Conservation (phyloP, 148 eudicot species). For the Rhododendron griersonianum region DNA sequence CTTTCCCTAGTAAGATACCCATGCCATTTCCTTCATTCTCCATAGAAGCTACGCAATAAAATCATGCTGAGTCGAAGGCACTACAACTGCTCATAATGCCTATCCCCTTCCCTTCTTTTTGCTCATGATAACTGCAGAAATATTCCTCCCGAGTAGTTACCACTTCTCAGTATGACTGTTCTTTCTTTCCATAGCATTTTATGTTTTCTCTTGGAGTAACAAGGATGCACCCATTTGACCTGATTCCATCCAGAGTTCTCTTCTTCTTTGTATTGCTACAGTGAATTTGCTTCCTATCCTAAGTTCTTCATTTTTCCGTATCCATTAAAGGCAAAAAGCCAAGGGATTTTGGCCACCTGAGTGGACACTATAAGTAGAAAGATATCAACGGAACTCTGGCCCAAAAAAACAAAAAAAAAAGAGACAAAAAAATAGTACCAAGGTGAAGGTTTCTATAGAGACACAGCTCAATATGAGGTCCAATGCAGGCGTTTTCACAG, state of each 20-base stretch:
- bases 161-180: not conserved
- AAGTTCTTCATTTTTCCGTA: not conserved
- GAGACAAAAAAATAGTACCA: not conserved
- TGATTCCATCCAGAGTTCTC: not conserved
- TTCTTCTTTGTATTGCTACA: not conserved
- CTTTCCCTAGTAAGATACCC: not conserved
- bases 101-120: not conserved
- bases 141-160: not conserved
- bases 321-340: not conserved
- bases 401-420: not conserved
- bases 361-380: not conserved
- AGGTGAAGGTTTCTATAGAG: not conserved
- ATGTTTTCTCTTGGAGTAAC: not conserved
- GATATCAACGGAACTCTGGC: not conserved
- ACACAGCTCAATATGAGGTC: not conserved
- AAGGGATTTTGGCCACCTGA: not conserved
- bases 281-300: not conserved
- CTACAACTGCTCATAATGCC: not conserved
- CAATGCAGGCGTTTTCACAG: not conserved
- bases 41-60: not conserved
- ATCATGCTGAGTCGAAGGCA: not conserved
- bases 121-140: not conserved
- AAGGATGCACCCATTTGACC: not conserved
- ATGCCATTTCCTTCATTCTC: not conserved
- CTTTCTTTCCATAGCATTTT: not conserved